phyloP scores from a whole-genome alignment of 2,329 filamentous ascomycete genomes.

The Cytospora piceicola region DNA sequence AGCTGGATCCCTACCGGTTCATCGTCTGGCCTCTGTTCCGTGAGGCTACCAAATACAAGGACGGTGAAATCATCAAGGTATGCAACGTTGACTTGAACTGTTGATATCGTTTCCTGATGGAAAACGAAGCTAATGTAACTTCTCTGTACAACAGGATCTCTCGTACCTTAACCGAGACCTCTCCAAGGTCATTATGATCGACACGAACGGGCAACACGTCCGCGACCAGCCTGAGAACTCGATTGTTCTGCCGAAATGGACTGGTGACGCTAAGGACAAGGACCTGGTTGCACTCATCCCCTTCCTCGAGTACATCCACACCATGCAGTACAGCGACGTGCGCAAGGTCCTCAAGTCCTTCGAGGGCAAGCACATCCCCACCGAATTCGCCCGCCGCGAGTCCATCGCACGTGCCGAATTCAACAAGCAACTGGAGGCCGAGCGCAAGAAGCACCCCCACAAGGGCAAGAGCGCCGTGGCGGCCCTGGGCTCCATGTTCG shows the following conservation, averaged over 20 bases:
- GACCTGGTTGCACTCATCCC: slow-evolving; percentile 88
- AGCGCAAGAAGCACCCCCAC: slow-evolving; percentile 65
- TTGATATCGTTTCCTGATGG: neutral
- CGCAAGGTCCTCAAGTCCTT: slow-evolving; percentile 86
- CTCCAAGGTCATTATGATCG: slow-evolving; percentile 92
- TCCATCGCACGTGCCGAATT: slow-evolving; percentile 84
- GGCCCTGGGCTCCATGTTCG: slow-evolving; percentile 72
- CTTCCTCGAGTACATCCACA: slow-evolving; percentile 95
- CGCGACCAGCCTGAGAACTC: slow-evolving; percentile 95
- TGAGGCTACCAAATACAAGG: slow-evolving; percentile 96
- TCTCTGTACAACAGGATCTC: slow-evolving; percentile 68
- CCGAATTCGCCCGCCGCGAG: slow-evolving; percentile 88
- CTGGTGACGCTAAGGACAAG: slow-evolving; percentile 78
- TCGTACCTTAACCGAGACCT: slow-evolving; percentile 95
- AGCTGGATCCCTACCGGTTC: slow-evolving; percentile 92
- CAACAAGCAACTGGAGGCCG: slow-evolving; percentile 73
- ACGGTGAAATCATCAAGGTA: slow-evolving; percentile 96
- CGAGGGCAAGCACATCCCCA: slow-evolving; percentile 84
- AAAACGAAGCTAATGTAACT: slow-evolving; percentile 30
- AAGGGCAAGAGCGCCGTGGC: slow-evolving; percentile 61
- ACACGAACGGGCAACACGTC: slow-evolving; percentile 81
- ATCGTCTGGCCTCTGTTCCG: slow-evolving; percentile 94
- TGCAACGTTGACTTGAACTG: slow-evolving; percentile 26
- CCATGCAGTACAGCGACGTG: slow-evolving; percentile 88
- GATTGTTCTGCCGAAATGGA: slow-evolving; percentile 90